Evolutionary conservation across 1,139 yeast species (phyloP), one percentile per base, ranked within the genome.

Genomic region (Geotrichum cucujoidarum): DNA sequence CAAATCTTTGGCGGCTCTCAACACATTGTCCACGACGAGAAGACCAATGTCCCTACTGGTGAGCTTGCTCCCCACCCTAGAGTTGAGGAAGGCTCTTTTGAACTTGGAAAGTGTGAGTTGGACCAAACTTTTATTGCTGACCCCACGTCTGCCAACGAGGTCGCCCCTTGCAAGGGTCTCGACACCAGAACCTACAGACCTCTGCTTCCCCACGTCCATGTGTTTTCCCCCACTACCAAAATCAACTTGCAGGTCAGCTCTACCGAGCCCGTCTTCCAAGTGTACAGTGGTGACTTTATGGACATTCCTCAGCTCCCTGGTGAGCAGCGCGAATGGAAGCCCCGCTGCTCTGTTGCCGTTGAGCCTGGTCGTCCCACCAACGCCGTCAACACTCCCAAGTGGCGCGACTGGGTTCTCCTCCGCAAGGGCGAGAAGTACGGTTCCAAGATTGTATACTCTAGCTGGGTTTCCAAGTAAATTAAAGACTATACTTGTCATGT

Each of bases 261-360:
- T 8, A 81, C 88, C 1, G 89, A 82, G 54, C 89, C 89, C 4
- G 68, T 80, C 3, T 80, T 78, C 71, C 88, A 81, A 63, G 70
- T 82, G 47, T 82, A 81, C 64, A 79, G 87, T 32, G 85, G 85
- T 30, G 81, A 77, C 55, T 69, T 69, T 47, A 70, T 75, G 49
- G 59, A 72, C 50, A 68, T 73, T 37, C 62, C 60, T 7, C 51
- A 49, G 29, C 58, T 60, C 27, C 65, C 65, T 7, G 72, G 71
- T 2, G 66, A 63, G 50, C 22, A 63, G 5, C 63, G 64, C 20
- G 58, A 56, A 27, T 71, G 63, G 55, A 66, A 68, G 24, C 60
- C 69, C 27, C 72, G 86, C 61, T 65, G 75, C 47, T 88, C 86
- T 4, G 74, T 81, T 62, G 80, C 84, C 54, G 69, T 80, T 40